Base-by-base conservation (phyloP, 768 basidiomycete genomes). In the Tubosaeta brunneosetosa region DNA sequence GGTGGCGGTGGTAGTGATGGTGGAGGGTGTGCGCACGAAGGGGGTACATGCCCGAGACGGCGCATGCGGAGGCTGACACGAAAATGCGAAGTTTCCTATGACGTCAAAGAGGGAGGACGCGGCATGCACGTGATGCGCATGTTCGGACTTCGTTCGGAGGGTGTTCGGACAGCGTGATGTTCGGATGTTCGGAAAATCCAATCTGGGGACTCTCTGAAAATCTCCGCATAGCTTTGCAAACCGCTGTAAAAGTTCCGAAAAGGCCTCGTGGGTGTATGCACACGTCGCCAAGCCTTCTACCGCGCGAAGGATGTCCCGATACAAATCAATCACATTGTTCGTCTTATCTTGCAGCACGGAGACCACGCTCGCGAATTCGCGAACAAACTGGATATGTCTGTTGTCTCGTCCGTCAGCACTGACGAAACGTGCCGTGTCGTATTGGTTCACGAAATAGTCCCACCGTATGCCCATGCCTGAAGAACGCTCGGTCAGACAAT, bases 341-440 rank as follows among this genome's bases (percentile, higher is more conserved):
- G 94, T 91, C 71, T 97, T 97, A 74, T 99, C 97, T 79, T 97
- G 95, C 22, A 99, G 74, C 10, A 95, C 78, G 1, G 94, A 94
- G 0, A 97, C 88, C 4, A 92, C 82, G 55, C 88, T 91, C 2
- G 95, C 94, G 64, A 97, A 97, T 65, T 98, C 94, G 51, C 93
- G 81, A 10, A 98, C 94, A 58, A 93, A 97, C 54, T 91, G 86
- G 22, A 95, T 85, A 64, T 97, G 95, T 55, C 91, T 78, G 64
- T 86, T 93, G 64, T 97, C 94, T 37, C 71, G 77, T 12, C 83
- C 86, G 60, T 93, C 91, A n/a, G 83, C 75, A 44, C 79, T 76
- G 0, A 88, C 79, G 65, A 85, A 91, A 53, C 91, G 78, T 14
- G 83, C 78, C 4, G 86, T 81, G 59, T 95, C 94, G 65, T 92